Conservation (phyloP, 2,329 filamentous ascomycete species). For the Aspergillus vadensis region DNA sequence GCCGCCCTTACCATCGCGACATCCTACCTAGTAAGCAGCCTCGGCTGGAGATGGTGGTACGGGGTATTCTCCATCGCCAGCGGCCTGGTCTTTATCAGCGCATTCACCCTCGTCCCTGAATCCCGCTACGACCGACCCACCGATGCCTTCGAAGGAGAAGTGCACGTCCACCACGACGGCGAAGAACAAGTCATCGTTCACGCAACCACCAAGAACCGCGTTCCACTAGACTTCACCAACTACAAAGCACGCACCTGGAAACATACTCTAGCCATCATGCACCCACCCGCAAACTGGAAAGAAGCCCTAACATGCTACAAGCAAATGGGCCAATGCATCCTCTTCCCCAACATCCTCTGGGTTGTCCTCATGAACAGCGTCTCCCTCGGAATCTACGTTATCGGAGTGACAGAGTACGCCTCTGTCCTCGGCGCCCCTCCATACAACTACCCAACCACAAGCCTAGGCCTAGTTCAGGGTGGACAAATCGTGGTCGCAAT, state of each 20-base stretch:
- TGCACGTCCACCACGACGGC: neutral
- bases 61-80: conserved; percentile 16
- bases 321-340: conserved; percentile 14
- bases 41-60: conserved; percentile 20
- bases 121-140: conserved; percentile 7
- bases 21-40: conserved; percentile 14
- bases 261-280: neutral
- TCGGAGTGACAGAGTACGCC: conserved; percentile 12
- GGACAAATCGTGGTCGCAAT: conserved; percentile 15
- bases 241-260: conserved; percentile 11
- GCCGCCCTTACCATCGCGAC: conserved; percentile 11
- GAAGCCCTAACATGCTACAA: conserved; percentile 14
- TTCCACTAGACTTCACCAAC: neutral
- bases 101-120: conserved; percentile 8
- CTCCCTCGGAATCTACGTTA: conserved; percentile 16
- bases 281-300: conserved; percentile 1
- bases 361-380: conserved; percentile 15
- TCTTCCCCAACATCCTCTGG: conserved; percentile 16
- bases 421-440: conserved; percentile 11
- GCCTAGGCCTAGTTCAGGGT: conserved; percentile 12
- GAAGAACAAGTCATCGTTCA: neutral
- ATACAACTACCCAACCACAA: conserved; percentile 9
- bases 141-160: conserved; percentile 4
- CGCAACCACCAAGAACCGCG: conserved; percentile 3
- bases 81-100: neutral